phyloP scores from a whole-genome alignment of 2,329 filamentous ascomycete species.

The Colletotrichum sp. region DNA sequence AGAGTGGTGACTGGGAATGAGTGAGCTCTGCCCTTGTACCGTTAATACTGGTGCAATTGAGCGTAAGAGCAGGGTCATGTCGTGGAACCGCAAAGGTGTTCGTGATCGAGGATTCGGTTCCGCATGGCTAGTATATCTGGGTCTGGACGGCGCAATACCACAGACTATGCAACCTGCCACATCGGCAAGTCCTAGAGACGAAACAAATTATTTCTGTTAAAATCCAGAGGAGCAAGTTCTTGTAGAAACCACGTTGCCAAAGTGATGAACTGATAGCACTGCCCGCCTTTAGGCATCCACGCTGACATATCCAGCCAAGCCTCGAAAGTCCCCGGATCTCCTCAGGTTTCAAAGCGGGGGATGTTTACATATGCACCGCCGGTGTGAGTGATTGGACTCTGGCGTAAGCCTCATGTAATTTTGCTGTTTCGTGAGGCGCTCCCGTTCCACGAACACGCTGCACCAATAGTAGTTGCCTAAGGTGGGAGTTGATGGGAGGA shows the following conservation, averaged over 20 bases:
- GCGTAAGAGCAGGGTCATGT: not conserved
- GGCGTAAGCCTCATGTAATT: too few relatives aligned
- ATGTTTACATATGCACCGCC: not conserved
- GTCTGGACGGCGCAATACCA: not conserved
- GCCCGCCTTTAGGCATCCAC: not conserved
- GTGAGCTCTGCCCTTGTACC: not conserved
- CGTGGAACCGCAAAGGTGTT: not conserved
- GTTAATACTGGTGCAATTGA: not conserved
- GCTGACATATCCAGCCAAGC: not conserved
- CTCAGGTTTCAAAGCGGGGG: not conserved
- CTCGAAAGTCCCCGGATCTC: not conserved
- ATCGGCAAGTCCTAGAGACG: not conserved
- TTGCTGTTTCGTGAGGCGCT: too few relatives aligned
- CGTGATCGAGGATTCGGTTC: not conserved
- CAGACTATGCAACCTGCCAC: not conserved
- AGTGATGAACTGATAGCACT: not conserved
- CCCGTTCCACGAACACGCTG: accelerated
- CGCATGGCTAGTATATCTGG: not conserved
- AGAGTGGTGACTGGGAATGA: not conserved
- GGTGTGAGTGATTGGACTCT: not conserved
- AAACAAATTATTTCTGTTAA: accelerated
- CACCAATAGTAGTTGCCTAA: too few relatives aligned
- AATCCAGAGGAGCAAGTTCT: accelerated
- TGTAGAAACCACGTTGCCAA: accelerated
- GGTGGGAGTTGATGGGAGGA: too few relatives aligned